These are phyloP conservation scores for Gynandropsis gynandra DNA, from an alignment of 345 rosid species.

Conservation along the genomic window DNA sequence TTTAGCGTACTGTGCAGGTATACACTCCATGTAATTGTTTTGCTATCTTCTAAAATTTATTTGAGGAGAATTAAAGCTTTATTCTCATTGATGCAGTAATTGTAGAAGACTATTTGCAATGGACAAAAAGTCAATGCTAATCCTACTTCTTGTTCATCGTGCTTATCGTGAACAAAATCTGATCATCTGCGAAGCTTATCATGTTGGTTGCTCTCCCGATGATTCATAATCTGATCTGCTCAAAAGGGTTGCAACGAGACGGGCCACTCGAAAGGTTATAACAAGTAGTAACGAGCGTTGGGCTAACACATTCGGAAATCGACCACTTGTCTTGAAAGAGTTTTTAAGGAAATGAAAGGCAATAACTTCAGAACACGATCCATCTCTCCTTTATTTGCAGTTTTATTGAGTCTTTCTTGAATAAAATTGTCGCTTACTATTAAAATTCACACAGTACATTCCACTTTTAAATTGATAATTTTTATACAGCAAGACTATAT, in stretches of 20 bases:
- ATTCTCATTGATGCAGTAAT: slow-evolving; percentile 41
- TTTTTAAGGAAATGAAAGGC: no score
- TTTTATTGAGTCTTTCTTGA: no score
- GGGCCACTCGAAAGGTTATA: not conserved
- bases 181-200: slow-evolving; percentile 39
- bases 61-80: slow-evolving; percentile 10
- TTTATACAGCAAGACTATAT: no score
- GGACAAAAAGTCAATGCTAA: slow-evolving; percentile 53
- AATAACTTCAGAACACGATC: no score
- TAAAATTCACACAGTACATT: no score
- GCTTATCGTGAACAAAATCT: slow-evolving; percentile 32
- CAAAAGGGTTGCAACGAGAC: not conserved
- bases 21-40: slow-evolving; percentile 11
- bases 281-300: no score
- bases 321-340: no score
- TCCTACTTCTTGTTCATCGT: slow-evolving; percentile 53
- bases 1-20: slow-evolving; percentile 72
- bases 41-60: not conserved
- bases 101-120: slow-evolving; percentile 63
- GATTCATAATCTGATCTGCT: slow-evolving; percentile 21
- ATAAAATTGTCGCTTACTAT: no score
- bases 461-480: no score
- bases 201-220: slow-evolving; percentile 44
- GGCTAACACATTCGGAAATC: no score
- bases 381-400: no score